Evolutionary conservation across 495 filamentous ascomycete species (phyloP).

Genomic region (Penicillium longicatenatum): DNA sequence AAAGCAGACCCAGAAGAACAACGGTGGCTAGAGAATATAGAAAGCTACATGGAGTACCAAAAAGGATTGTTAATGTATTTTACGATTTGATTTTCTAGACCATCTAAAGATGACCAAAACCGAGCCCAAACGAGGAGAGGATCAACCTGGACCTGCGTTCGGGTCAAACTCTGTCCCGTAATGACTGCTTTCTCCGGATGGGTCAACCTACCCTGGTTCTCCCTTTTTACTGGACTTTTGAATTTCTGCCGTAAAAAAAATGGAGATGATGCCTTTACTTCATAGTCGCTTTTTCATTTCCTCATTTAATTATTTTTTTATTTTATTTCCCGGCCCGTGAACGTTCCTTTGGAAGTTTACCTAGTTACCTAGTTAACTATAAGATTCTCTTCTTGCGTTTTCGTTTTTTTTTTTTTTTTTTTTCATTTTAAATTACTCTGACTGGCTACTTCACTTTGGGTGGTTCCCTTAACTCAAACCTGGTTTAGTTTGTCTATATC

Average conservation of each 20-base stretch:
- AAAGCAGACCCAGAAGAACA: not conserved
- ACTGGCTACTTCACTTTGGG: slow-evolving; percentile 6
- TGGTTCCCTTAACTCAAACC: slow-evolving; percentile 14
- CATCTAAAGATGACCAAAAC: slow-evolving; percentile 4
- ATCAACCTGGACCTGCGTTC: slow-evolving; percentile 53
- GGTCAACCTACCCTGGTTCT: slow-evolving; percentile 38
- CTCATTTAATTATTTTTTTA: slow-evolving; percentile 22
- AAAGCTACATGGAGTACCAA: not conserved
- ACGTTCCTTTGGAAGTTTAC: slow-evolving; percentile 24
- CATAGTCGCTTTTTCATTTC: slow-evolving; percentile 25
- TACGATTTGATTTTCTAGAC: slow-evolving; percentile 9
- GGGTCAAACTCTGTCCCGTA: slow-evolving; percentile 47
- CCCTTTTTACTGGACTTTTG: slow-evolving; percentile 33
- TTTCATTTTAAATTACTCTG: slow-evolving; percentile 8
- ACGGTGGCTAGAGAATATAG: not conserved
- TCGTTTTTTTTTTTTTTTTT: slow-evolving; percentile 14
- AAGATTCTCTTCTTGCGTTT: slow-evolving; percentile 19
- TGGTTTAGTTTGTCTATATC: slow-evolving; percentile 36
- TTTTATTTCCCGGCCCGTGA: slow-evolving; percentile 26
- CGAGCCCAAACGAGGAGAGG: slow-evolving; percentile 43
- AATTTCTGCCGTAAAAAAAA: slow-evolving; percentile 29
- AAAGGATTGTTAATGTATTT: slow-evolving; percentile 4
- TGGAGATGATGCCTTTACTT: slow-evolving; percentile 49
- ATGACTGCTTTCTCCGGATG: slow-evolving; percentile 41
- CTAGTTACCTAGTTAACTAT: slow-evolving; percentile 2